Conservation (phyloP, 106 monocot species). For the Narthecium ossifragum region DNA sequence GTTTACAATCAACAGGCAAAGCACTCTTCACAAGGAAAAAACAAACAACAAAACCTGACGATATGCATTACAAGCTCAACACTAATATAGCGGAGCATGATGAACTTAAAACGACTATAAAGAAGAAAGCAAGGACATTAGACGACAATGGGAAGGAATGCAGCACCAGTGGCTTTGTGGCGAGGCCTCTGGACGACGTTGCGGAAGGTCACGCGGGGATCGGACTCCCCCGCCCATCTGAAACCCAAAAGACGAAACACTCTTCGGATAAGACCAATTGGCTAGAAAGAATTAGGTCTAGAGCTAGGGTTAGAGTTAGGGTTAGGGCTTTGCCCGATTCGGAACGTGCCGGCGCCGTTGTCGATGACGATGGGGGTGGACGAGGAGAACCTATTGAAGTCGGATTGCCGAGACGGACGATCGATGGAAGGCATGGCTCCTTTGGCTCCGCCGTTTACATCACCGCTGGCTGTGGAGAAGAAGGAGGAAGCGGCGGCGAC, state of each 20-base stretch:
- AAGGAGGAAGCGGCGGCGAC: not conserved
- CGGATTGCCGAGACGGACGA: slow-evolving; percentile 49
- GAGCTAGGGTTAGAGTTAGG: slow-evolving; percentile 4
- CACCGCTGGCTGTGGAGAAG: not conserved
- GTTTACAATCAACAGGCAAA: too few species aligned
- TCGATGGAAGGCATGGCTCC: slow-evolving; percentile 20
- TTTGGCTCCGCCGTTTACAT: not conserved
- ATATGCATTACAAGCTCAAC: too few species aligned
- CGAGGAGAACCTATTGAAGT: slow-evolving; percentile 56
- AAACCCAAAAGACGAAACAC: not conserved
- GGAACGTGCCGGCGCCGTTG: slow-evolving; percentile 76
- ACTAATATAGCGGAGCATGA: too few species aligned
- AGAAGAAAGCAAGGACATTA: too few species aligned
- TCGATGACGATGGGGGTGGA: slow-evolving; percentile 84
- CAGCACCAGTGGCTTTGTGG: slow-evolving; percentile 68
- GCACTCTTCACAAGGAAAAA: too few species aligned
- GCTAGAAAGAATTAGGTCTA: too few species aligned
- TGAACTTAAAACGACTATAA: too few species aligned
- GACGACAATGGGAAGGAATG: not conserved
- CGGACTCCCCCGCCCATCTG: slow-evolving; percentile 95
- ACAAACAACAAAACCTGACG: too few species aligned
- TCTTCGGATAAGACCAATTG: not conserved
- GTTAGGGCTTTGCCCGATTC: slow-evolving; percentile 84
- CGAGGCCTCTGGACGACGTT: slow-evolving; percentile 90
- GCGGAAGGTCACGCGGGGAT: slow-evolving; percentile 80